These are phyloP conservation scores for Kwoniella botswanensis DNA, from an alignment of 768 basidiomycete genomes.

Conservation along the genomic window DNA sequence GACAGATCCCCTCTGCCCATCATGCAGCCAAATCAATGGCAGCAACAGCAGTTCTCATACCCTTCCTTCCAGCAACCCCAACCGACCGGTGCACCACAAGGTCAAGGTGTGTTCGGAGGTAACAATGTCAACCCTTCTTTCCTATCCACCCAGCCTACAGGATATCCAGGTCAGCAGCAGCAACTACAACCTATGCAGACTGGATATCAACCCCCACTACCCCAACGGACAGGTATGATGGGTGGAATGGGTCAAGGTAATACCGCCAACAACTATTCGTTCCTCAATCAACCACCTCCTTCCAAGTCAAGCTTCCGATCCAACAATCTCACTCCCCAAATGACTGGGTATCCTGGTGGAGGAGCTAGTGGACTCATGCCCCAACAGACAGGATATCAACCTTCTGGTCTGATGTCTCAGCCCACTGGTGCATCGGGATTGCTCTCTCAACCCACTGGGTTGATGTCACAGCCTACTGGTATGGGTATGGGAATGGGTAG, in stretches of 20 bases:
- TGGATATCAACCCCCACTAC: conserved; percentile 36
- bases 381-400: conserved; percentile 39
- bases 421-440: conserved; percentile 39
- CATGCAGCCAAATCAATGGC: conserved; percentile 42
- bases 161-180: conserved; percentile 13
- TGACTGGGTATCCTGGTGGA: conserved; percentile 38
- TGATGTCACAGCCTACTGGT: conserved; percentile 32
- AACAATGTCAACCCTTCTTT: conserved; percentile 27
- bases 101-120: conserved; percentile 20
- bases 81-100: conserved; percentile 40
- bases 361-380: conserved; percentile 36
- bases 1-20: background rate
- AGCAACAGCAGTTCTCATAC: conserved; percentile 31
- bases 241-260: background rate
- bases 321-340: conserved; percentile 51
- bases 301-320: conserved; percentile 28
- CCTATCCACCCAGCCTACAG: conserved; percentile 32
- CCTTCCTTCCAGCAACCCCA: conserved; percentile 35
- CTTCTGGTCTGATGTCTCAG: conserved; percentile 44
- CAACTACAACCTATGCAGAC: conserved; percentile 29
- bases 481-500: conserved; percentile 34
- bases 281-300: conserved; percentile 49
- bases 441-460: conserved; percentile 45
- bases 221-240: conserved; percentile 21
- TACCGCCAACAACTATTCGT: conserved; percentile 35